phyloP scores from a whole-genome alignment of 1,139 yeast species.

The Yamadazyma oceani region DNA sequence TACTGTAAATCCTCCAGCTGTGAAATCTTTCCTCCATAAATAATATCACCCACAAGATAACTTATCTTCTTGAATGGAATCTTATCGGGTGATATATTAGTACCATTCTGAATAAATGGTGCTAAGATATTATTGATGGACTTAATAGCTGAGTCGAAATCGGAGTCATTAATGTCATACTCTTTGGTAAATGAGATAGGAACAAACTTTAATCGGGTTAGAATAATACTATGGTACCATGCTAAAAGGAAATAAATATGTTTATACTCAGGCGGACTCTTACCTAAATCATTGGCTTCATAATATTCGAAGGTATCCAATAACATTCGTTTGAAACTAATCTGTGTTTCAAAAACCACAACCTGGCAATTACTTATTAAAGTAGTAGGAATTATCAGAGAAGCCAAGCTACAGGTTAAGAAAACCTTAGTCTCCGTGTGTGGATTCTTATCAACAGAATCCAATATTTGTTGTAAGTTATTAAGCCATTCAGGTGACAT shows the following conservation, averaged over 20 bases:
- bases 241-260: slow-evolving; percentile 55
- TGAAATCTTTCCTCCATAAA: slow-evolving; percentile 77
- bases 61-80: slow-evolving; percentile 62
- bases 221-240: slow-evolving; percentile 70
- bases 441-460: slow-evolving; percentile 17
- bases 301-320: slow-evolving; percentile 39
- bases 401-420: slow-evolving; percentile 55
- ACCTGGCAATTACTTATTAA: slow-evolving; percentile 54
- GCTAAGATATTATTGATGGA: slow-evolving; percentile 45
- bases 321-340: slow-evolving; percentile 57
- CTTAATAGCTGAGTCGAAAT: slow-evolving; percentile 52
- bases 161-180: slow-evolving; percentile 77
- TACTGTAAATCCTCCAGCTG: slow-evolving; percentile 41
- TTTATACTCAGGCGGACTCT: slow-evolving; percentile 43
- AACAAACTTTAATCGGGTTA: slow-evolving; percentile 57
- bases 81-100: slow-evolving; percentile 44
- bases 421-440: slow-evolving; percentile 48
- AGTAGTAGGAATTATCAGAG: slow-evolving; percentile 49
- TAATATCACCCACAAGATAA: slow-evolving; percentile 51
- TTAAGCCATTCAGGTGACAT: slow-evolving; percentile 67
- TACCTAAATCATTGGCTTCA: slow-evolving; percentile 17
- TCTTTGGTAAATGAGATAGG: slow-evolving; percentile 62
- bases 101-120: slow-evolving; percentile 18
- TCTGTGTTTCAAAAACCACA: slow-evolving; percentile 58
- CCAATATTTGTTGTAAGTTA: slow-evolving; percentile 47